A percentile compares a stretch with the other conserved stretches of the same genome.
phyloP scores from a whole-genome alignment of 495 filamentous ascomycete species.

The Xylaria intraflava region DNA sequence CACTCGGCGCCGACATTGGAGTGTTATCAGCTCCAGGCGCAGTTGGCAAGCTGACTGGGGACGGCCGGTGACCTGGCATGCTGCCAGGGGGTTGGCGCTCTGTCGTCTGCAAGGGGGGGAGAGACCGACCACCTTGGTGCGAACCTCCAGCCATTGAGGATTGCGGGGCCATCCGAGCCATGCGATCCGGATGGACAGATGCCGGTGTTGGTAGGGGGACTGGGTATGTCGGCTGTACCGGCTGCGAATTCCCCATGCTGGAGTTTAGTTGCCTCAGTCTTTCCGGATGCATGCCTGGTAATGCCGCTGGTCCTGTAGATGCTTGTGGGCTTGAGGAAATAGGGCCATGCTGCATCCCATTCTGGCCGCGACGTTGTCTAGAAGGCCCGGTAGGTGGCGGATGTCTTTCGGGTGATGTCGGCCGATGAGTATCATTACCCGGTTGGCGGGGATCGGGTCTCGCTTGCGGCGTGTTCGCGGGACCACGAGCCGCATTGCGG shows the following conservation, averaged over 20 bases:
- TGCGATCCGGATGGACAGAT: slow-evolving; percentile 46
- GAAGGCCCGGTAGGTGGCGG: slow-evolving; percentile 44
- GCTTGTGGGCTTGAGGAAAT: slow-evolving; percentile 11
- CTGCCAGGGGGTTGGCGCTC: slow-evolving; percentile 18
- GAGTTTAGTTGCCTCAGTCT: slow-evolving; percentile 33
- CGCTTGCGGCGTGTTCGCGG: slow-evolving; percentile 28
- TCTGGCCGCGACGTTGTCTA: slow-evolving; percentile 33
- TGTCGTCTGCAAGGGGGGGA: slow-evolving; percentile 23
- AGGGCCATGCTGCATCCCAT: slow-evolving; percentile 27
- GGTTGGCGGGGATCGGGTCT: slow-evolving; percentile 33
- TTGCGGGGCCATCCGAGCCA: slow-evolving; percentile 31
- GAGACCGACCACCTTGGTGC: slow-evolving; percentile 21
- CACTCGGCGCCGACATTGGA: slow-evolving; percentile 39
- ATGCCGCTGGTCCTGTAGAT: slow-evolving; percentile 16
- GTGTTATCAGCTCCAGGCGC: slow-evolving; percentile 22
- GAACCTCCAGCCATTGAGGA: slow-evolving; percentile 12
- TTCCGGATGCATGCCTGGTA: slow-evolving; percentile 38
- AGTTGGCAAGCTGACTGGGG: slow-evolving; percentile 23
- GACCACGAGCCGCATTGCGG: slow-evolving; percentile 30
- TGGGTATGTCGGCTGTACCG: slow-evolving; percentile 19
- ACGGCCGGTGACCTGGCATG: slow-evolving; percentile 20
- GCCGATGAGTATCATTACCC: slow-evolving; percentile 29
- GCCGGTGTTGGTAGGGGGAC: slow-evolving; percentile 18
- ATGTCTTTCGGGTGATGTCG: slow-evolving; percentile 37
- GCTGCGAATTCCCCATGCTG: slow-evolving; percentile 12